These are phyloP conservation scores for Cyclotella distinguenda DNA, from an alignment of 108 stramenopile species.

Conservation along the genomic window DNA sequence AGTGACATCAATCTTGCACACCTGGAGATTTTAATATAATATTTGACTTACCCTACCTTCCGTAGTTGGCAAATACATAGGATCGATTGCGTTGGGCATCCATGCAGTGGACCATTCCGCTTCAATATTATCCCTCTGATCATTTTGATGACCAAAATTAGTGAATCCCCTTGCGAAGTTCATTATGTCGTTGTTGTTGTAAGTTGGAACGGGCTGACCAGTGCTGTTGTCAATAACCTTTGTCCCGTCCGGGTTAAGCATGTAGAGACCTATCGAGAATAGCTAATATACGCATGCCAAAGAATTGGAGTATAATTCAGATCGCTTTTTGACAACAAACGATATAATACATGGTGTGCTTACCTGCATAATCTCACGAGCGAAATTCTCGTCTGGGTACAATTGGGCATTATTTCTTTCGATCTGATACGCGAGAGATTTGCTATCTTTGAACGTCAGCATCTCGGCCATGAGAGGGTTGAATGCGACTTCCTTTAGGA, in stretches of 20 bases:
- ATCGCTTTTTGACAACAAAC: too few relatives aligned
- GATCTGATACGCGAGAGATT: slow-evolving; percentile 32
- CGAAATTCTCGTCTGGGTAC: slow-evolving; percentile 51
- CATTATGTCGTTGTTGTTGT: slow-evolving; percentile 51
- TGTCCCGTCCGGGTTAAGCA: slow-evolving; percentile 54
- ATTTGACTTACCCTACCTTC: slow-evolving; percentile 29
- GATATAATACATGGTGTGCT: too few relatives aligned
- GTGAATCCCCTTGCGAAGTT: slow-evolving; percentile 35
- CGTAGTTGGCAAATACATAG: slow-evolving; percentile 28
- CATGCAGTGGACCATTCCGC: slow-evolving; percentile 1
- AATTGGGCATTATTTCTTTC: slow-evolving; percentile 18
- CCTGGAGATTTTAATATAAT: too few relatives aligned
- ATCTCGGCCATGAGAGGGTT: slow-evolving; percentile 45
- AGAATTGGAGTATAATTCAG: too few relatives aligned
- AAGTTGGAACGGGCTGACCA: slow-evolving; percentile 32
- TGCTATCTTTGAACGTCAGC: slow-evolving; percentile 40
- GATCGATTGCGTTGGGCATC: slow-evolving; percentile 24
- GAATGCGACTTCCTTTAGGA: slow-evolving; percentile 41
- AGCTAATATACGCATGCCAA: not conserved
- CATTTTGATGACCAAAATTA: slow-evolving; percentile 13
- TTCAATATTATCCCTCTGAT: slow-evolving; percentile 15
- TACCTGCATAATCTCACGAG: too few relatives aligned
- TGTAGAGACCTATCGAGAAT: slow-evolving; percentile 45
- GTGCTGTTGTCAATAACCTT: slow-evolving; percentile 16
- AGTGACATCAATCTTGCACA: too few relatives aligned